Evolutionary conservation across 2,329 filamentous ascomycete species (phyloP), one percentile per base, ranked within the genome.

Genomic region (Scedosporium aurantiacum): DNA sequence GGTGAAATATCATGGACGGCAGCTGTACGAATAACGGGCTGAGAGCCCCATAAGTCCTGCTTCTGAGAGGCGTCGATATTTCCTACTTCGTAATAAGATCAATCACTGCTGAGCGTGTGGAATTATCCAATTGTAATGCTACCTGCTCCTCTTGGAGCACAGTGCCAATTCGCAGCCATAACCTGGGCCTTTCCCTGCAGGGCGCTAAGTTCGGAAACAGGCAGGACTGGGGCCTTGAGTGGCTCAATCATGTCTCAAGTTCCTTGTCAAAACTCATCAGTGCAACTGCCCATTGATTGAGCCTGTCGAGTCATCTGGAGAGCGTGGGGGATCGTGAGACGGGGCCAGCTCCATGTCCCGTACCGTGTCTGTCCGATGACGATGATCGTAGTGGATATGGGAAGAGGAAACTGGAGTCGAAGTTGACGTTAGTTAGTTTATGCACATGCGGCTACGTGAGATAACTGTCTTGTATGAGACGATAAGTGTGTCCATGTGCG

Each of bases 131-230:
- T n/a, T n/a, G n/a, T n/a, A n/a, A n/a, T 37, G 32, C 32, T 12
- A 12, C 32, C 32, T 37, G 32, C 43, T n/a, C 12, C 7, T 27
- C 50, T 23, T 6, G 23, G 50, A 23, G 50, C 50, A 54, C 50
- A 54, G 50, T 54, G 50, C 50, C 18, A 28, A 12, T 8, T 21
- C 50, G 4, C 21, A 2, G 18, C 27, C 6, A 25, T 23, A 54
- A 10, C n/a, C n/a, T 54, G 50, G 50, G 2, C 50, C 18, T 27
- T 27, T 28, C 50, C 50, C 50, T 54, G 50, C 50, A 54, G 50
- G 50, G 50, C 50, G 50, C 50, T 54, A 54, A 54, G 50, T 54
- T 54, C 23, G 50, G 50, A 54, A 54, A 54, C 50, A 27, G 50
- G 12, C 50, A 23, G 50, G 3, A 54, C 23, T 54, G 50, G 50